Evolutionary conservation across 148 eudicot genomes (phyloP).

Genomic region (Rhododendron kiyosumense): DNA sequence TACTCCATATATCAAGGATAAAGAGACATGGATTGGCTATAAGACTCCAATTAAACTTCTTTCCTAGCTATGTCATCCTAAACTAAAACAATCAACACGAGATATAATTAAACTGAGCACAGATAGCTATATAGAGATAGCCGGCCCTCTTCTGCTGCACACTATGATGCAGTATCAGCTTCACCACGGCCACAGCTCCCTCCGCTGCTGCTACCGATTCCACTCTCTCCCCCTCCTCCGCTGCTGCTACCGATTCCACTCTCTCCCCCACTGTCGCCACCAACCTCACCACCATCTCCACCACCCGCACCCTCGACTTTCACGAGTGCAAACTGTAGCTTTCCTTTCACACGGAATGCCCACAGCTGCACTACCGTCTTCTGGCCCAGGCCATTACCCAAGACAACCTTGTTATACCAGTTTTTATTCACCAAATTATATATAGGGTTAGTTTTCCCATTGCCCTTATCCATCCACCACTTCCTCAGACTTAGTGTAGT

Average conservation of each 20-base stretch:
- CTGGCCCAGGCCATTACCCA: not conserved
- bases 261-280: not conserved
- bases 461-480: not conserved
- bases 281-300: not conserved
- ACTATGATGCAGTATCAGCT: not conserved
- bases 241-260: not conserved
- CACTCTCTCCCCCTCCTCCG: not conserved
- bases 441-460: not conserved
- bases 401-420: not conserved
- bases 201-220: not conserved
- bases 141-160: not conserved
- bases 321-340: not conserved
- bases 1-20: too few species aligned
- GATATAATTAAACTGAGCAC: too few species aligned
- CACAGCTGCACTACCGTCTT: not conserved
- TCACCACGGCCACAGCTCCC: not conserved
- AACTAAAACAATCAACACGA: too few species aligned
- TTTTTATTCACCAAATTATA: not conserved
- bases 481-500: not conserved
- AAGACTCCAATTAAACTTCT: too few species aligned
- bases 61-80: too few species aligned
- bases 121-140: not conserved
- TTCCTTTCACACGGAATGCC: not conserved
- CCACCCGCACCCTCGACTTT: not conserved
- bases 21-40: too few species aligned